phyloP scores from a whole-genome alignment of 176 grass and related monocot species.

The Oryza rufipogon region DNA sequence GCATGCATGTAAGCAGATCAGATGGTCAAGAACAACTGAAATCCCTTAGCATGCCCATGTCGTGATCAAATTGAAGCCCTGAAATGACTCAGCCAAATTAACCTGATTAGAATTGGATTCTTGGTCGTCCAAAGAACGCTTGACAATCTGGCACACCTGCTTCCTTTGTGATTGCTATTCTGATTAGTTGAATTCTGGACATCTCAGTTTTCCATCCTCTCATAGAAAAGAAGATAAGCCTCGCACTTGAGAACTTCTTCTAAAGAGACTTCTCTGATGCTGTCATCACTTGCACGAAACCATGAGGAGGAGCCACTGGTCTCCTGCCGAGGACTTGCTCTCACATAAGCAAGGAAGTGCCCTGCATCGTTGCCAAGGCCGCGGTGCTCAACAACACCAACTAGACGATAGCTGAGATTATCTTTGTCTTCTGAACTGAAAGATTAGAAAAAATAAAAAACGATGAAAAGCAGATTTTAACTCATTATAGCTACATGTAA shows the following conservation, averaged over 20 bases:
- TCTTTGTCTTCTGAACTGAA: conserved; percentile 43
- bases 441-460: conserved; percentile 9
- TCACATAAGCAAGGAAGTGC: conserved; percentile 71
- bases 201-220: conserved; percentile 51
- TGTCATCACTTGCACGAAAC: conserved; percentile 58
- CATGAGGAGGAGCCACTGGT: conserved; percentile 40
- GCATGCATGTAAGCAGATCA: neutral
- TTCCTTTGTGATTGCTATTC: neutral
- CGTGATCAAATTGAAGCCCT: conserved; percentile 16
- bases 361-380: neutral
- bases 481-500: neutral
- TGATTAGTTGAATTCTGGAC: neutral
- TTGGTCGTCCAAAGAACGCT: neutral
- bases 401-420: conserved; percentile 39
- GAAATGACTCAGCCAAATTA: conserved; percentile 9
- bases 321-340: conserved; percentile 27
- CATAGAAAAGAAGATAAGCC: conserved; percentile 88
- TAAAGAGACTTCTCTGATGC: conserved; percentile 56
- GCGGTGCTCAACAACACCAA: conserved; percentile 54
- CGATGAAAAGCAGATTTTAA: neutral
- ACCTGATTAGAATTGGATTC: neutral
- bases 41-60: neutral
- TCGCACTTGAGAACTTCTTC: conserved; percentile 60
- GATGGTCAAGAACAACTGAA: neutral
- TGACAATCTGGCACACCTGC: neutral